Conservation (phyloP, 352 stramenopile species). For the Hyaloperonospora arabidopsidis region DNA sequence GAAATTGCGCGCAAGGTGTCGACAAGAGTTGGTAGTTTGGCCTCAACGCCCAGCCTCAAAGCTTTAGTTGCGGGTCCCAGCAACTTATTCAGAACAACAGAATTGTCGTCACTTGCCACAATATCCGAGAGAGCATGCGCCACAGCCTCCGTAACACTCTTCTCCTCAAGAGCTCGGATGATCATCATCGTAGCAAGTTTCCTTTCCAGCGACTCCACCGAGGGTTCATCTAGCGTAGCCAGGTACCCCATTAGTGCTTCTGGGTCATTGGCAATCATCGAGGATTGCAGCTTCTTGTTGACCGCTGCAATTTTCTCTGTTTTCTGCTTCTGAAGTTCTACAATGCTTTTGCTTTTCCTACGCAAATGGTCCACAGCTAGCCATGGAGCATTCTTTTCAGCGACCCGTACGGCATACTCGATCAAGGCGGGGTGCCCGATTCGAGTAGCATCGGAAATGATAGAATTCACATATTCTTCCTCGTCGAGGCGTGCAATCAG, state of each 20-base stretch:
- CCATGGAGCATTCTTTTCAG: slow-evolving; percentile 54
- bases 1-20: slow-evolving; percentile 23
- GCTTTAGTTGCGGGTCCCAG: slow-evolving; percentile 38
- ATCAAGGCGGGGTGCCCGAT: slow-evolving; percentile 53
- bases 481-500: slow-evolving; percentile 60
- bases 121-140: slow-evolving; percentile 31
- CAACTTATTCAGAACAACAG: slow-evolving; percentile 25
- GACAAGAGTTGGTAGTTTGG: slow-evolving; percentile 36
- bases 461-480: slow-evolving; percentile 67
- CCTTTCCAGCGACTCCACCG: slow-evolving; percentile 53
- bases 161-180: slow-evolving; percentile 68
- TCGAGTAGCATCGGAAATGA: slow-evolving; percentile 53
- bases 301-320: slow-evolving; percentile 34
- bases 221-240: slow-evolving; percentile 56
- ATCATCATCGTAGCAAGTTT: slow-evolving; percentile 81
- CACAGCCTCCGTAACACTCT: slow-evolving; percentile 50
- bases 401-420: slow-evolving; percentile 53
- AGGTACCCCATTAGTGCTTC: slow-evolving; percentile 64
- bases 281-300: slow-evolving; percentile 47
- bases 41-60: slow-evolving; percentile 51
- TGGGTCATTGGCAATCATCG: slow-evolving; percentile 56
- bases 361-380: slow-evolving; percentile 48
- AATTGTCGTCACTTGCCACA: slow-evolving; percentile 19
- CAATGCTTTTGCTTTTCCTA: slow-evolving; percentile 28
- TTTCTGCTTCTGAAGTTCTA: slow-evolving; percentile 30